A percentile compares a stretch with the other conserved stretches of the same genome.
Conservation (phyloP, 495 filamentous ascomycete species). For the Pseudoneurospora amorphoporcata region DNA sequence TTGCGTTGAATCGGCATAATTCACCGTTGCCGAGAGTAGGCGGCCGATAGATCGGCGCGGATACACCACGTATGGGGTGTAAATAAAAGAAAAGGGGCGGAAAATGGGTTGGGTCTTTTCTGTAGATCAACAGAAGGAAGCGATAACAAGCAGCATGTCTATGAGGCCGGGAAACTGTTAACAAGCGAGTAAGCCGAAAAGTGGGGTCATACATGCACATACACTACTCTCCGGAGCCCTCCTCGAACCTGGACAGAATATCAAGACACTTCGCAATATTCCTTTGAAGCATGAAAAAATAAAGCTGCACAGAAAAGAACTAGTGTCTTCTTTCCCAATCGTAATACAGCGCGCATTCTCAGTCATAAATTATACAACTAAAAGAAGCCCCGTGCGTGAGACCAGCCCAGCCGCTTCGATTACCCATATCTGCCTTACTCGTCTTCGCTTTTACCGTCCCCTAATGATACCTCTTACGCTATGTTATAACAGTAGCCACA, state of each 20-base stretch:
- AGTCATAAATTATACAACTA: neutral
- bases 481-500: neutral
- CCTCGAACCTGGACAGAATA: too few relatives aligned
- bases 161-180: too few relatives aligned
- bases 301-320: neutral
- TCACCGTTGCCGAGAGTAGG: neutral
- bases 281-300: neutral
- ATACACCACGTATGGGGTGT: neutral
- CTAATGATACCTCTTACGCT: neutral
- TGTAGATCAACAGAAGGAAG: neutral
- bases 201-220: neutral
- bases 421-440: neutral
- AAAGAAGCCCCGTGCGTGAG: neutral
- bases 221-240: too few relatives aligned
- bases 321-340: neutral
- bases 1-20: neutral
- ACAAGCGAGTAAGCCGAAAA: neutral
- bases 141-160: too few relatives aligned
- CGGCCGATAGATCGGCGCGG: neutral
- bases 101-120: neutral
- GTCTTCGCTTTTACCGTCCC: constrained; percentile 3
- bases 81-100: neutral
- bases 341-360: neutral
- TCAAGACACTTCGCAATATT: neutral
- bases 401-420: neutral